phyloP scores from a whole-genome alignment of 1,139 yeast species.

The Suhomyces bolitotheri region DNA sequence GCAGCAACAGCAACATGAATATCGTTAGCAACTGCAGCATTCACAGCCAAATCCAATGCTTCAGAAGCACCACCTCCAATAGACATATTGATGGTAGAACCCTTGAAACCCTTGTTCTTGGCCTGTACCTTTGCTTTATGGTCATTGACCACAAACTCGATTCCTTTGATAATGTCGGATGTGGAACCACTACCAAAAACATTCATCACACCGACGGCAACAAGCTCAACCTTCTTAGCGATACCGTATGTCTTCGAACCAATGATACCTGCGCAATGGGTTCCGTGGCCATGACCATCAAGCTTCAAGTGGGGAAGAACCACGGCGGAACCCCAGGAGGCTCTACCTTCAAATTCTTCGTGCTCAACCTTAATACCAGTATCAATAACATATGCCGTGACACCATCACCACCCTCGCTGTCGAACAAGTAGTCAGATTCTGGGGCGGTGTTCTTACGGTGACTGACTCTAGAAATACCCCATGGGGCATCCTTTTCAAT shows the following conservation, averaged over 20 bases:
- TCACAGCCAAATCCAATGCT: conserved; percentile 76
- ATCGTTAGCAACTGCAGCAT: conserved; percentile 81
- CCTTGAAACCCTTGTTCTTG: conserved; percentile 67
- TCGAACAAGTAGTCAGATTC: conserved; percentile 33
- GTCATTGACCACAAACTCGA: conserved; percentile 70
- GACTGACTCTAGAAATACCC: conserved; percentile 43
- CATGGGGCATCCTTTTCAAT: conserved; percentile 43
- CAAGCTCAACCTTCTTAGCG: conserved; percentile 71
- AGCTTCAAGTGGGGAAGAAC: conserved; percentile 78
- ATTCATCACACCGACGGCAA: conserved; percentile 77
- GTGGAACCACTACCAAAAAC: conserved; percentile 77
- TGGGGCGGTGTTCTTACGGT: conserved; percentile 22
- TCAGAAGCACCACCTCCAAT: conserved; percentile 87
- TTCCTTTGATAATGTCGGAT: conserved; percentile 81
- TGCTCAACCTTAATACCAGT: conserved; percentile 87
- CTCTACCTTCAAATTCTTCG: conserved; percentile 87
- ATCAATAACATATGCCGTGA: conserved; percentile 87
- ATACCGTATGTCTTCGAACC: conserved; percentile 76
- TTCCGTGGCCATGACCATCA: conserved; percentile 96
- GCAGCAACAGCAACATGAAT: conserved; percentile 86
- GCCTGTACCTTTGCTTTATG: conserved; percentile 60
- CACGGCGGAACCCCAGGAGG: conserved; percentile 89
- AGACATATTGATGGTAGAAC: conserved; percentile 89
- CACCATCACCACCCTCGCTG: conserved; percentile 83
- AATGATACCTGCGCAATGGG: conserved; percentile 86